Base-by-base conservation (phyloP, 192 early-diverging fungal genomes). In the Gamsiella multidivaricata region DNA sequence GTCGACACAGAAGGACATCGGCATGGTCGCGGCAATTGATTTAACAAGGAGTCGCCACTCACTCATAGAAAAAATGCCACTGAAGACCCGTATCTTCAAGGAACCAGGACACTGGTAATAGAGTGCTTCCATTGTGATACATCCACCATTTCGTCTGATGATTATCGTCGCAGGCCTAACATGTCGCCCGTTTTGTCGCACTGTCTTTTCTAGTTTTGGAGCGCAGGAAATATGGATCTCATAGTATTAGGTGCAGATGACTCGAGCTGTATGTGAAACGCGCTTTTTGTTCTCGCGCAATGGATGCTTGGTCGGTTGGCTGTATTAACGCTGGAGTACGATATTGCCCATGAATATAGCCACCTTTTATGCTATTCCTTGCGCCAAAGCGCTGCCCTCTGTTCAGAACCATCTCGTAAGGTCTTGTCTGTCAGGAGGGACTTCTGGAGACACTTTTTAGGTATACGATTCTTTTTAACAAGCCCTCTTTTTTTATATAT, bases 171-270 rank as follows among this genome's bases (percentile, higher is more conserved):
- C 8, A 41, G 39, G 7, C 14, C n/a, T 46, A 46, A 46, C 37
- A 39, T 39, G 7, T 46, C 5, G 45, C 45, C n/a, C 14, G 7
- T 41, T 14, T 14, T 41, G 8, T 41, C 39, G 39, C 26, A 37
- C n/a, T 10, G 23, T 32, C 3, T 20, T 63, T 14, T 45, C 14
- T 65, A 93, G 90, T 94, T 91, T 61, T 95, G 94, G 94, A 89
- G 88, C 15, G 64, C 86, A 3, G 91, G 89, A 37, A 85, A 82
- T 43, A 83, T 83, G 78, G 89, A 91, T 58, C 70, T 95, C 6
- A 90, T 91, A 75, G 65, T 93, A n/a, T 69, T 91, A 7, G 83
- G 90, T n/a, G 31, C 65, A 3, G 59, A 80, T 33, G 70, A 71
- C 42, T 76, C 73, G 12, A 66, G 64, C 29, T 68, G 71, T 74